Evolutionary conservation across 2,329 filamentous ascomycete genomes (phyloP), one percentile per base, ranked within the genome.

Genomic region (Aureobasidium melanogenum): DNA sequence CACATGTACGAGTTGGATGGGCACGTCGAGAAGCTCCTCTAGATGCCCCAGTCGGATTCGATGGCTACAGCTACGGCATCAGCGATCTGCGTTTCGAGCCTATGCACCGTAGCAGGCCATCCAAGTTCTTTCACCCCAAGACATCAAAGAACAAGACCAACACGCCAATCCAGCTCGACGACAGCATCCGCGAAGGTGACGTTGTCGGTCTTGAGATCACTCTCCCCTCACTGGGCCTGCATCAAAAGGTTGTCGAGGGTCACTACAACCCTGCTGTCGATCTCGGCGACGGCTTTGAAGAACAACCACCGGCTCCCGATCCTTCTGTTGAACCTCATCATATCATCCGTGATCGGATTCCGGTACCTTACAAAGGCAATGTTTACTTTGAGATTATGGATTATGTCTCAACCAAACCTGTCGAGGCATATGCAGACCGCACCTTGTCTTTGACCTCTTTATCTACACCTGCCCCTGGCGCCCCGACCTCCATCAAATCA

Each of bases 301-400:
- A 68, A 22, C 62, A 62, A 24, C 61, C 61, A 0, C 64, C 62
- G 39, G 64, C 60, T 36, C 71, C 69, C 58, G 74, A 78, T 19
- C 72, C 78, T 2, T 67, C 70, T 19, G 65, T 63, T 15, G 79
- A 82, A 0, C 80, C 84, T 63, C 77, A 84, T 17, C 94, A 97
- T 72, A 88, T 97, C 64, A 89, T 99, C 63, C 90, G 95, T 64
- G 95, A 99, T 73, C 89, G 94, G 52, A 91, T 97, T 47, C 92
- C 94, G 0, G 96, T 97, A 66, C 86, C 92, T 10, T 95, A 96
- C 79, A 97, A 96, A 74, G 86, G 88, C 44, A 91, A 95, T 72
- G 88, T 92, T 58, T 96, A 95, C 76, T 97, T 96, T 73, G 93
- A 97, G 75, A 88, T 90, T 71, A 88, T 91, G 65, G 91, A 96